Conservation (phyloP, 345 rosid genomes). For the Ceriops tagal region DNA sequence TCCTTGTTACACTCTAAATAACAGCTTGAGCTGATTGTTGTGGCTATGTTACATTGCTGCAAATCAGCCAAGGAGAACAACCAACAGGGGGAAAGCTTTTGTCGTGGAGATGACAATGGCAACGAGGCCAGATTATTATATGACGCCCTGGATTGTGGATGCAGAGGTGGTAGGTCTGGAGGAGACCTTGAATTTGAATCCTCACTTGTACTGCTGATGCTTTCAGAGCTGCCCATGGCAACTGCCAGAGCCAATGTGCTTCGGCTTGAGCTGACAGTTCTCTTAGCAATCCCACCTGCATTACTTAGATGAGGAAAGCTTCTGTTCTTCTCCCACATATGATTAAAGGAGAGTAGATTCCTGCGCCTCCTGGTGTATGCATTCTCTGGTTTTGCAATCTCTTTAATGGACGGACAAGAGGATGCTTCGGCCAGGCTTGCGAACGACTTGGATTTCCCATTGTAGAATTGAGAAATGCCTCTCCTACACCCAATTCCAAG, state of each 20-base stretch:
- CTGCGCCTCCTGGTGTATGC: conserved; percentile 49
- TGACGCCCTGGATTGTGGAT: conserved; percentile 44
- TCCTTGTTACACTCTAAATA: conserved; percentile 4
- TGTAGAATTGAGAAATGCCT: conserved; percentile 76
- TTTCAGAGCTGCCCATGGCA: conserved; percentile 60
- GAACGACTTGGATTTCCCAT: conserved; percentile 80
- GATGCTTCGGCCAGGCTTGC: conserved; percentile 53
- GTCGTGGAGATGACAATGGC: conserved; percentile 23
- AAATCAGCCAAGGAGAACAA: conserved; percentile 62
- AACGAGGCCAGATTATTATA: conserved; percentile 25
- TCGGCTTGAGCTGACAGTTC: conserved; percentile 51
- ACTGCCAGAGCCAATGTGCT: conserved; percentile 73
- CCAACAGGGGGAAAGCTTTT: conserved; percentile 42
- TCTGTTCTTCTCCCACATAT: conserved; percentile 58
- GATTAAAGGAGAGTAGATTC: conserved; percentile 56
- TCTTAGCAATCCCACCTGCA: conserved; percentile 55
- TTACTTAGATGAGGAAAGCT: conserved; percentile 24
- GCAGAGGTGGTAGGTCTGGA: conserved; percentile 63
- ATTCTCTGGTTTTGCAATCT: conserved; percentile 73
- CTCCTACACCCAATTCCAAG: conserved; percentile 42
- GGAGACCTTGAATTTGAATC: conserved; percentile 51
- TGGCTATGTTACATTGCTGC: conserved; percentile 39
- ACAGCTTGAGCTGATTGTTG: too few species aligned
- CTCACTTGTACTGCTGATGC: conserved; percentile 50
- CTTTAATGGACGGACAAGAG: conserved; percentile 47